A percentile compares a stretch with the other conserved stretches of the same genome.
These are phyloP conservation scores for Phytophthora lateralis DNA, from an alignment of 352 stramenopile species.

Conservation along the genomic window DNA sequence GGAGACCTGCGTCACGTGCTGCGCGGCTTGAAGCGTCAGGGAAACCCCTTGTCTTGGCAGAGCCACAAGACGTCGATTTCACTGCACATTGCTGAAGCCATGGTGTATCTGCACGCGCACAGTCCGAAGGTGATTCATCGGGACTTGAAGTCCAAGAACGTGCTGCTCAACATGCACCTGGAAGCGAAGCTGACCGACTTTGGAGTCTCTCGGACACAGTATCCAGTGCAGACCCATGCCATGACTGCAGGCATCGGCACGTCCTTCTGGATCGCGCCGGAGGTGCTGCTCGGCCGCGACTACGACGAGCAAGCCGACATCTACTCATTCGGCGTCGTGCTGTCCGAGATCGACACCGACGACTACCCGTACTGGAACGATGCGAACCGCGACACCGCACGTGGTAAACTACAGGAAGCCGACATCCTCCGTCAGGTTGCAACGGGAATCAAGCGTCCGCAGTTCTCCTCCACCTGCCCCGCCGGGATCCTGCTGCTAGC, in stretches of 20 bases:
- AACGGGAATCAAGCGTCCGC: constrained; percentile 32
- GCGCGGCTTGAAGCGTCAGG: constrained; percentile 38
- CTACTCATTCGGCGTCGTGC: constrained; percentile 47
- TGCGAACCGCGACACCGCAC: constrained; percentile 17
- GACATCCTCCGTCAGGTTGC: constrained; percentile 42
- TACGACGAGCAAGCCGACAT: constrained; percentile 48
- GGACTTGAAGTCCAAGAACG: constrained; percentile 46
- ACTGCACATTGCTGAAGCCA: constrained; percentile 50
- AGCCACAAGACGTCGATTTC: constrained; percentile 47
- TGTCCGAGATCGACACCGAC: constrained; percentile 50
- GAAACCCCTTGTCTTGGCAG: constrained; percentile 35
- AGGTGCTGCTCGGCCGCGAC: constrained; percentile 39
- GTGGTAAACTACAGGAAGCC: constrained; percentile 40
- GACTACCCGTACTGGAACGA: constrained; percentile 49
- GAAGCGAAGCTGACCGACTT: constrained; percentile 78
- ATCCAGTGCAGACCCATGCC: constrained; percentile 38
- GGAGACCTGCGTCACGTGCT: constrained; percentile 54
- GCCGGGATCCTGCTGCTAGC: constrained; percentile 40
- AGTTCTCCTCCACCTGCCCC: constrained; percentile 39
- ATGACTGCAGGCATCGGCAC: constrained; percentile 47
- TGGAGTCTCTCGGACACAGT: constrained; percentile 47
- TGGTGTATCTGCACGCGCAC: constrained; percentile 54
- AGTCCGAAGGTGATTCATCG: constrained; percentile 50
- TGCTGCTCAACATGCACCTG: constrained; percentile 54
- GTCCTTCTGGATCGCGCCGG: constrained; percentile 44